A percentile compares a stretch with the other conserved stretches of the same genome.
Conservation (phyloP, 768 basidiomycete species). For the Lentinus brumalis region DNA sequence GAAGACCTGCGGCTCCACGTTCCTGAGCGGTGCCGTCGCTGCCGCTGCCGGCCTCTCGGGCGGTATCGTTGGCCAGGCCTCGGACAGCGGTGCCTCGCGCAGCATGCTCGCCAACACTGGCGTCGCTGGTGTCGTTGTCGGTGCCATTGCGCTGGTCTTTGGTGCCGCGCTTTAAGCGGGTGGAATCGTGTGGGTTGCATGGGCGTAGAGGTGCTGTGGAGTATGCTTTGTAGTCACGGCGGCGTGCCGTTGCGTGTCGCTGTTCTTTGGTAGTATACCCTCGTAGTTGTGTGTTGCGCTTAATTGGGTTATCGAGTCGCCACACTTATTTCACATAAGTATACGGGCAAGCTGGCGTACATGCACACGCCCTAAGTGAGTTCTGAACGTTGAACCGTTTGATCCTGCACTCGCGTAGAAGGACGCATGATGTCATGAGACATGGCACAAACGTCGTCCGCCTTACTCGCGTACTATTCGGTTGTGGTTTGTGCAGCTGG, state of each 20-base stretch:
- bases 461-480: too few relatives aligned
- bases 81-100: constrained; percentile 30
- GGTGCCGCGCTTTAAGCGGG: constrained; percentile 29
- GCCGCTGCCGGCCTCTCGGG: constrained; percentile 63
- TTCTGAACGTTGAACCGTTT: too few relatives aligned
- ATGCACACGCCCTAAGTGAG: too few relatives aligned
- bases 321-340: background rate
- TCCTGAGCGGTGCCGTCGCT: constrained; percentile 66
- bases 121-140: constrained; percentile 34
- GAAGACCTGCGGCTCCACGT: constrained; percentile 67
- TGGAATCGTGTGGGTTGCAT: background rate
- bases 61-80: constrained; percentile 35
- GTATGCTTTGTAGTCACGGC: constrained; percentile 16
- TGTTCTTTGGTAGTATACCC: constrained; percentile 18
- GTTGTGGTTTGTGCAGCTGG: too few relatives aligned
- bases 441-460: too few relatives aligned
- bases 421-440: too few relatives aligned
- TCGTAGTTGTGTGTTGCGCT: constrained; percentile 15
- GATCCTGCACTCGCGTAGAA: too few relatives aligned
- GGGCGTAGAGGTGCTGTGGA: constrained; percentile 9
- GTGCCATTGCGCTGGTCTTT: constrained; percentile 36
- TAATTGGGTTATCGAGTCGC: background rate
- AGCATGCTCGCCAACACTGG: constrained; percentile 29
- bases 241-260: constrained; percentile 13
- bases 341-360: too few relatives aligned